phyloP scores from a whole-genome alignment of 805 yeast genomes.

The Torulaspora microellipsoides region DNA sequence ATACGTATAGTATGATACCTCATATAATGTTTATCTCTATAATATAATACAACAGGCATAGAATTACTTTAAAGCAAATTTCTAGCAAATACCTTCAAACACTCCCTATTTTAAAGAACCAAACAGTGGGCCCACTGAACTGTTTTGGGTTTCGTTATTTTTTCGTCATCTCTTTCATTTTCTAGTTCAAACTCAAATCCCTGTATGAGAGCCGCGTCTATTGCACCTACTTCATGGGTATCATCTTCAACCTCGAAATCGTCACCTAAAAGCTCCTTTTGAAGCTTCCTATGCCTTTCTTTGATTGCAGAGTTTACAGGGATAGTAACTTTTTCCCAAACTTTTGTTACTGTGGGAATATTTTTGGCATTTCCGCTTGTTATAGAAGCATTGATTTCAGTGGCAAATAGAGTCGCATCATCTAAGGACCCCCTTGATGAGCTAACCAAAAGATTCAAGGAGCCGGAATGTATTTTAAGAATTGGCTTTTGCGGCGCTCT shows the following conservation, averaged over 20 bases:
- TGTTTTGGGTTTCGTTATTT: background rate
- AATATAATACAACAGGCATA: no score
- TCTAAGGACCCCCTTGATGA: conserved; percentile 29
- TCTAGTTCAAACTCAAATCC: conserved; percentile 22
- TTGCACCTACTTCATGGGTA: conserved; percentile 1
- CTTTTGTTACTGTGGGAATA: conserved; percentile 23
- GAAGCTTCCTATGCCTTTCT: conserved; percentile 20
- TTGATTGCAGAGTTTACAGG: conserved; percentile 30
- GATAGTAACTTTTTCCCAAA: conserved; percentile 29
- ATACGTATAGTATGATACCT: no score
- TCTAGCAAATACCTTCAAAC: no score
- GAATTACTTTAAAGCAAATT: no score
- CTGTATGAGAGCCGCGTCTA: conserved; percentile 31
- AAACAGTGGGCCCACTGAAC: conserved; percentile 1
- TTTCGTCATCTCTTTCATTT: background rate
- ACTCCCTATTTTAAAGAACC: background rate
- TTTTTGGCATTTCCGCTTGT: conserved; percentile 12
- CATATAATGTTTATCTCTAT: no score
- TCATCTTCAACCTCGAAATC: conserved; percentile 12
- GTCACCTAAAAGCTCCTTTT: conserved; percentile 19
- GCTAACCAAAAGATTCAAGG: conserved; percentile 27
- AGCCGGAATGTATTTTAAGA: conserved; percentile 14
- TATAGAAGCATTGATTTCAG: conserved; percentile 30
- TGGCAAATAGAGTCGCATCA: conserved; percentile 34
- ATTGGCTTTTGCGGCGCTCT: conserved; percentile 23